Evolutionary conservation across 768 basidiomycete genomes (phyloP), one percentile per base, ranked within the genome.

Genomic region (Amanita thiersii): DNA sequence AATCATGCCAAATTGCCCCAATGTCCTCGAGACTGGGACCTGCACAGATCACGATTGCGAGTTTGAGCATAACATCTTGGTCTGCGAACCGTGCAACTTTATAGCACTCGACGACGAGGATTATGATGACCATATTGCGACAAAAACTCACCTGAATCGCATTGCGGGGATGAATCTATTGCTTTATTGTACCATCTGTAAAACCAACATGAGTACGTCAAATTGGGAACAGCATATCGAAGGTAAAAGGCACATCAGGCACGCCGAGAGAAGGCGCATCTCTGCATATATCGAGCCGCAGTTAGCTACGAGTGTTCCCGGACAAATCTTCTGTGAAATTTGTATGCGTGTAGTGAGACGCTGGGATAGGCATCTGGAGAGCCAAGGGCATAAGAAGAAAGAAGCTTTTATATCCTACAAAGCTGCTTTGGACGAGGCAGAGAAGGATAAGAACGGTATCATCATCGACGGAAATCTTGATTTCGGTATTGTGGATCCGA

Each of bases 401-500:
- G 64, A 67, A 48, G 49, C 43, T 5, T 75, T 64, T 43, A 47
- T 63, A 0, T 51, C 58, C 4, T 71, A 70, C 46, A 60, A 62
- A 30, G 55, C 62, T 1, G 70, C 65, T 0, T 41, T 77, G 10
- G 72, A 75, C 8, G 72, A 73, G 30, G 70, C 76, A 0, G 71
- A 76, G 38, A 66, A 64, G 30, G 76, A 80, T 46, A 76, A 75
- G 39, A 60, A 78, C 34, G 75, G 72, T 1, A 55, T 79, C 6
- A 49, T 52, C 0, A 54, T 81, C 2, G 55, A 60, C 3, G 68
- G 67, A 1, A 55, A 59, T 4, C 53, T 73, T 9, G 68, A 81
- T 50, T 72, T 81, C 38, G 76, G 65, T 2, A 58, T 79, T 26
- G 51, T 81, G 3, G 68, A 72, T n/a, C 52, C 57, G 3, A 43